Base-by-base conservation (phyloP, 805 yeast genomes). In the Yamadazyma sp. region DNA sequence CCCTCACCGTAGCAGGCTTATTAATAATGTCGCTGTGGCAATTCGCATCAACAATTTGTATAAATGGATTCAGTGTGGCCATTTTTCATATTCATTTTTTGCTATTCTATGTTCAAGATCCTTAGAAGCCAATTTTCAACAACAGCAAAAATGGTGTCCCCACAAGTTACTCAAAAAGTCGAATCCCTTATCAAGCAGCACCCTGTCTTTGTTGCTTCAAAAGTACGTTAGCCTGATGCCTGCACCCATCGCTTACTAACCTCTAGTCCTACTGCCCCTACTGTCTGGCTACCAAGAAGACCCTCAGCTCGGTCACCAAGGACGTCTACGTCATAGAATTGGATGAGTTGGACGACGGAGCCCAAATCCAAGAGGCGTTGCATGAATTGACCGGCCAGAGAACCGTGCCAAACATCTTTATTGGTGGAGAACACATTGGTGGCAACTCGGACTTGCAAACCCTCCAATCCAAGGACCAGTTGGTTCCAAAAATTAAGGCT, bases 401-500 rank as follows among this genome's bases (percentile, higher is more conserved):
- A 50, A 88, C 97, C 26, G 98, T 91, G 45, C 99, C 99, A 46
- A 89, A 84, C 60, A 76, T 91, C 51, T 91, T 84, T 69, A 88
- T 91, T 60, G 80, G 73, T 32, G 96, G 96, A 44, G 75, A 90
- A 66, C 96, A 89, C 71, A 79, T 91, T 55, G 99, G 99, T 44
- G 99, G 99, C 45, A 87, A 89, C 75, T 82, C 90, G 26, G 96
- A 87, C 51, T 70, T 91, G 47, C 95, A 89, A 66, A 71, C 75
- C 37, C 74, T 90, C 59, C 71, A 77, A 49, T 71, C 79, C 16
- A 52, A 62, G 31, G 93, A 84, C 50, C 59, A 80, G 62, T 75
- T 87, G 55, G 77, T 73, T 41, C 40, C 48, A 26, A 54, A 59
- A 46, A 58, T 64, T 45, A 64, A 63, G 52, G 67, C 70, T 48